Evolutionary conservation across 805 yeast species (phyloP).

Genomic region (Candida khao-thaluensis): DNA sequence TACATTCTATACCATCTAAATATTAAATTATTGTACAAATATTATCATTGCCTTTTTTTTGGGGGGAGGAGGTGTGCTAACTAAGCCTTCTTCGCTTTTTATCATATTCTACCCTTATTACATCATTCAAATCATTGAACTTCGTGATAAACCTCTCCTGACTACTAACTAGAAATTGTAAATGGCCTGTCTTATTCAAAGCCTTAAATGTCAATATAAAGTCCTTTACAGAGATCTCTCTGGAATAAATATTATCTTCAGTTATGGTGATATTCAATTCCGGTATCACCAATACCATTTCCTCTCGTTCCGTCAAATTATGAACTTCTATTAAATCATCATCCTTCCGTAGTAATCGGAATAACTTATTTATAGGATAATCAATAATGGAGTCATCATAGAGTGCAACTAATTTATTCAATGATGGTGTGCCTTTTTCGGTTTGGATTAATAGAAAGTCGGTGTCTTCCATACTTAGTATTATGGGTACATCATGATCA

Average conservation of each 20-base stretch:
- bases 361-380: slow-evolving; percentile 25
- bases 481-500: slow-evolving; percentile 19
- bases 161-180: slow-evolving; percentile 21
- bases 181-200: slow-evolving; percentile 15
- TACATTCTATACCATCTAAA: background rate
- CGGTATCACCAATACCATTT: slow-evolving; percentile 26
- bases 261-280: slow-evolving; percentile 29
- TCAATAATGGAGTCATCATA: slow-evolving; percentile 22
- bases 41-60: too few species aligned
- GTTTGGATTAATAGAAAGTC: slow-evolving; percentile 28
- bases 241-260: slow-evolving; percentile 31
- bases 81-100: slow-evolving; percentile 5
- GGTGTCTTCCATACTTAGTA: slow-evolving; percentile 23
- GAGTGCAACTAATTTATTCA: slow-evolving; percentile 25
- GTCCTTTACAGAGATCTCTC: slow-evolving; percentile 25
- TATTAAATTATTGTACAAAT: too few species aligned
- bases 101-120: slow-evolving; percentile 13
- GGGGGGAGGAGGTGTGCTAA: too few species aligned
- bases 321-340: slow-evolving; percentile 27
- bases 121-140: slow-evolving; percentile 23
- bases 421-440: slow-evolving; percentile 10
- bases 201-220: slow-evolving; percentile 24
- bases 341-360: slow-evolving; percentile 24
- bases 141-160: slow-evolving; percentile 28
- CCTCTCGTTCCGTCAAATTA: slow-evolving; percentile 24